Conservation (phyloP, 352 stramenopile species). For the Salisapilia sapeloensis region DNA sequence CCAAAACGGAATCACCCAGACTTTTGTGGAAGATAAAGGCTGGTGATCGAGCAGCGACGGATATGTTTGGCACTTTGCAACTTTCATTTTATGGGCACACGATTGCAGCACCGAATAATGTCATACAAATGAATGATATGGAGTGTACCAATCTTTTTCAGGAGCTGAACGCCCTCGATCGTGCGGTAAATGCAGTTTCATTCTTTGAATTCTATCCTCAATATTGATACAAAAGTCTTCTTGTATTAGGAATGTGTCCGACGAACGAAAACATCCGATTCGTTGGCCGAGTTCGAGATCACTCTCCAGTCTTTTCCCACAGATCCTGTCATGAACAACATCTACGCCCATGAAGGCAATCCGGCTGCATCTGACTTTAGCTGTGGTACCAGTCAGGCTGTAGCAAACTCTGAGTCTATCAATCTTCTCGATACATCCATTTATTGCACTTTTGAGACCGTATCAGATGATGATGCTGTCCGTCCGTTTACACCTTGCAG, state of each 20-base stretch:
- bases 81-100: constrained; percentile 51
- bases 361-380: constrained; percentile 27
- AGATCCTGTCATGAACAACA: constrained; percentile 68
- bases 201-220: constrained; percentile 1
- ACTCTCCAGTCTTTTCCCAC: constrained; percentile 40
- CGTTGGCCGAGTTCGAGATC: constrained; percentile 27
- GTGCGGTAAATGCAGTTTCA: constrained; percentile 14
- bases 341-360: constrained; percentile 49
- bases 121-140: constrained; percentile 42
- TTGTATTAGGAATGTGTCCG: constrained; percentile 3
- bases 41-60: constrained; percentile 12
- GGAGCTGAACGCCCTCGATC: constrained; percentile 50
- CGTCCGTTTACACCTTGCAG: constrained; percentile 44
- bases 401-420: too few species aligned
- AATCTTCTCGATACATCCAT: too few species aligned
- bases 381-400: too few species aligned
- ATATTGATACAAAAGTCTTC: background rate
- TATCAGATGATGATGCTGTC: constrained; percentile 16
- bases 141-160: constrained; percentile 38
- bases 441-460: constrained; percentile 25
- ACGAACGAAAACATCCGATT: constrained; percentile 19
- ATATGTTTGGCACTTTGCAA: constrained; percentile 21
- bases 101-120: constrained; percentile 23
- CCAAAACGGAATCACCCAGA: too few species aligned
- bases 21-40: constrained; percentile 19